Evolutionary conservation across 441 rosid genomes (phyloP).

Genomic region (Erodium texanum): DNA sequence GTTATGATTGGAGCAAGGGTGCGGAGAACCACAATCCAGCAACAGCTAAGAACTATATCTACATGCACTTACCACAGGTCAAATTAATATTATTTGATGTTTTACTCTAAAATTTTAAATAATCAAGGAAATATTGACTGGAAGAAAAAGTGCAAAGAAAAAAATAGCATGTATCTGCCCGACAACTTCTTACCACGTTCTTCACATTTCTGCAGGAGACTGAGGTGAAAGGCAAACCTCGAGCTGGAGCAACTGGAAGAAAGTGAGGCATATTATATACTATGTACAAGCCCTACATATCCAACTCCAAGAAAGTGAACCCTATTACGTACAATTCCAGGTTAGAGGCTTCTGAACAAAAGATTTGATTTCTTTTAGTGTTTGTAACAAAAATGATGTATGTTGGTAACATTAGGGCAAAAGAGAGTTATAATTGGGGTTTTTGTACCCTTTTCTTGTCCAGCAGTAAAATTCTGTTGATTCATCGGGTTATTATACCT

Average conservation of each 20-base stretch:
- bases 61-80: constrained; percentile 82
- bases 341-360: too few relatives aligned
- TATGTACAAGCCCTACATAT: not conserved
- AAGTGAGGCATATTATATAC: constrained; percentile 27
- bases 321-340: not conserved
- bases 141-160: not conserved
- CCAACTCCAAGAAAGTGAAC: not conserved
- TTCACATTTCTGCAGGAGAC: constrained; percentile 40
- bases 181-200: not conserved
- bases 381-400: not conserved
- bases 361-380: not conserved
- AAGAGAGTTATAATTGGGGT: not conserved
- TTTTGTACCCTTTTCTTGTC: too few relatives aligned
- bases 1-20: constrained; percentile 98
- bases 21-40: constrained; percentile 99
- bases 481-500: too few relatives aligned
- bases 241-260: constrained; percentile 56
- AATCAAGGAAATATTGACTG: not conserved
- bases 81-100: not conserved
- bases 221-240: constrained; percentile 85
- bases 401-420: not conserved
- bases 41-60: constrained; percentile 63
- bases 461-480: not conserved
- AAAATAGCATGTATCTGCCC: not conserved
- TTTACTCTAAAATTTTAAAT: not conserved